Percentiles rank a stretch among this genome's conserved stretches.
phyloP scores from a whole-genome alignment of 192 early-diverging fungal species.

The Dispira simplex region DNA sequence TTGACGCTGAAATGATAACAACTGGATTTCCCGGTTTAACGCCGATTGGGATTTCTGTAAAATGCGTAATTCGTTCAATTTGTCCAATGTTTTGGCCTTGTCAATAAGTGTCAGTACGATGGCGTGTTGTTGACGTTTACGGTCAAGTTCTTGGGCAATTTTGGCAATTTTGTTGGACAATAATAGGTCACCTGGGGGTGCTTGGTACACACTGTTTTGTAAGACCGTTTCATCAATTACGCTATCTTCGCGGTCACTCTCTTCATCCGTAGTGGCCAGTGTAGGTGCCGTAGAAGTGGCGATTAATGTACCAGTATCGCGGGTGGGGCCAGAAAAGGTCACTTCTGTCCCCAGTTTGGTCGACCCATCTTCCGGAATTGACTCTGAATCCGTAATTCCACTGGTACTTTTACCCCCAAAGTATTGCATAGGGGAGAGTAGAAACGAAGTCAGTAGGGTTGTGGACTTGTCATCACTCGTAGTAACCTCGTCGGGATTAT shows the following conservation, averaged over 20 bases:
- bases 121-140: slow-evolving; percentile 41
- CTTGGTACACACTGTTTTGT: slow-evolving; percentile 27
- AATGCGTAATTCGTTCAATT: slow-evolving; percentile 44
- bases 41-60: slow-evolving; percentile 37
- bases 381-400: too few relatives aligned
- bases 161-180: slow-evolving; percentile 32
- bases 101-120: slow-evolving; percentile 47
- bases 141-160: slow-evolving; percentile 34
- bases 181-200: slow-evolving; percentile 54
- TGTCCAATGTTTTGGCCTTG: slow-evolving; percentile 33
- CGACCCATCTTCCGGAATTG: too few relatives aligned
- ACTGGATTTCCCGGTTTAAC: slow-evolving; percentile 36
- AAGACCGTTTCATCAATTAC: background rate
- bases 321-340: background rate
- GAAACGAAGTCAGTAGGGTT: too few relatives aligned
- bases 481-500: too few relatives aligned
- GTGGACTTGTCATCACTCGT: too few relatives aligned
- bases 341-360: too few relatives aligned
- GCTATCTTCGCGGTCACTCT: background rate
- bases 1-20: slow-evolving; percentile 41
- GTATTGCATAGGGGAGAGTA: too few relatives aligned
- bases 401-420: too few relatives aligned
- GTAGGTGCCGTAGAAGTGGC: background rate
- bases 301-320: background rate
- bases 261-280: background rate